Evolutionary conservation across 2,329 filamentous ascomycete species (phyloP).

Genomic region (Aspergillus novofumigatus): DNA sequence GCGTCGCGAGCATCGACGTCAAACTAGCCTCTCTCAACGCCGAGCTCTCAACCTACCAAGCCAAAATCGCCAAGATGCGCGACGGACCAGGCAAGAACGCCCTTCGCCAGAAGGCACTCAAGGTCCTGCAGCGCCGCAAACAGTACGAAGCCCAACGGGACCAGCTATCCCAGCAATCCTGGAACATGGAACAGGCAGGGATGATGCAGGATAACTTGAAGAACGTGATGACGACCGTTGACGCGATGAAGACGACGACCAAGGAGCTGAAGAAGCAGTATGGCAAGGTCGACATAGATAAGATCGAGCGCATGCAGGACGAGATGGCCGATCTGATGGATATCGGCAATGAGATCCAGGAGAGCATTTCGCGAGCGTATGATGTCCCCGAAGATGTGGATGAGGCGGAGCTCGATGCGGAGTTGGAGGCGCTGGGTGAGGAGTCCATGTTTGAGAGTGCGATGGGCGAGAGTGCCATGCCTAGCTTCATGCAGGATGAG

Average conservation of each 20-base stretch:
- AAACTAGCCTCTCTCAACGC: constrained; percentile 90
- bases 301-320: constrained; percentile 96
- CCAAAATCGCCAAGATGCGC: constrained; percentile 85
- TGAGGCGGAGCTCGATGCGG: constrained; percentile 91
- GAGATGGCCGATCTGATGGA: constrained; percentile 99
- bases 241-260: constrained; percentile 95
- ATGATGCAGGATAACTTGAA: constrained; percentile 99
- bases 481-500: constrained; percentile 86
- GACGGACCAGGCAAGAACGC: constrained; percentile 91
- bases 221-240: constrained; percentile 97
- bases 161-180: constrained; percentile 87
- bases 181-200: constrained; percentile 98
- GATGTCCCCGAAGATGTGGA: constrained; percentile 96
- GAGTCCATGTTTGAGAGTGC: constrained; percentile 82
- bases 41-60: constrained; percentile 83
- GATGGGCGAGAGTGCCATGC: constrained; percentile 61
- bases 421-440: constrained; percentile 88
- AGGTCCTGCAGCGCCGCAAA: constrained; percentile 87
- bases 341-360: constrained; percentile 96
- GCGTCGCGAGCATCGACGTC: constrained; percentile 84
- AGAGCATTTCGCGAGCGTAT: constrained; percentile 84
- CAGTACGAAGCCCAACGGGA: constrained; percentile 92
- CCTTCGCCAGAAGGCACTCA: constrained; percentile 89
- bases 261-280: constrained; percentile 92
- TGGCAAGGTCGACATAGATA: constrained; percentile 93